Percentiles rank a stretch among this genome's conserved stretches.
These are phyloP conservation scores for Suhomyces sp. DNA, from an alignment of 805 yeast genomes.

Conservation along the genomic window DNA sequence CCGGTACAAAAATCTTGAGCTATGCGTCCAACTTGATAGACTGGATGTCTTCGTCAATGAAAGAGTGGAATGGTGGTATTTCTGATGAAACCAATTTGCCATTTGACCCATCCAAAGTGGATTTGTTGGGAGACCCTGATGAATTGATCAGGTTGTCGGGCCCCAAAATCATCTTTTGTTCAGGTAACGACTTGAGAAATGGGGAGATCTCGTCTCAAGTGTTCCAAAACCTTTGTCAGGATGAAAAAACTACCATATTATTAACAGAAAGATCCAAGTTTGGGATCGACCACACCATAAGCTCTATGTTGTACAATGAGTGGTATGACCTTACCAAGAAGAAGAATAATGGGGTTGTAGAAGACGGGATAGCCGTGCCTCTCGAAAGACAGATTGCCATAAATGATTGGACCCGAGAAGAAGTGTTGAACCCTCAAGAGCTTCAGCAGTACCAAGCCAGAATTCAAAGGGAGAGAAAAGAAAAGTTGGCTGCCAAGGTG, in stretches of 20 bases:
- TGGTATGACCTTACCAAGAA: slow-evolving; percentile 48
- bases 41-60: slow-evolving; percentile 89
- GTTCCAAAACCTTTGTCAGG: slow-evolving; percentile 54
- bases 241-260: slow-evolving; percentile 65
- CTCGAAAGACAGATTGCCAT: slow-evolving; percentile 43
- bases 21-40: slow-evolving; percentile 89
- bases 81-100: slow-evolving; percentile 61
- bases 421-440: slow-evolving; percentile 48
- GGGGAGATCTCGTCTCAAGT: slow-evolving; percentile 61
- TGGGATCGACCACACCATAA: slow-evolving; percentile 40
- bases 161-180: slow-evolving; percentile 76
- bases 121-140: slow-evolving; percentile 50
- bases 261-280: slow-evolving; percentile 64
- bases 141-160: slow-evolving; percentile 57
- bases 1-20: slow-evolving; percentile 72
- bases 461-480: slow-evolving; percentile 46
- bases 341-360: slow-evolving; percentile 36
- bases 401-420: slow-evolving; percentile 45
- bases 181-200: slow-evolving; percentile 60
- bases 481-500: slow-evolving; percentile 38
- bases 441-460: slow-evolving; percentile 45
- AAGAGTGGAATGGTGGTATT: slow-evolving; percentile 53
- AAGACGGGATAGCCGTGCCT: slow-evolving; percentile 63
- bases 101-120: slow-evolving; percentile 67
- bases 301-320: slow-evolving; percentile 46